Evolutionary conservation across 2,329 filamentous ascomycete species (phyloP), one percentile per base, ranked within the genome.

Genomic region (Juglanconis juglandina): DNA sequence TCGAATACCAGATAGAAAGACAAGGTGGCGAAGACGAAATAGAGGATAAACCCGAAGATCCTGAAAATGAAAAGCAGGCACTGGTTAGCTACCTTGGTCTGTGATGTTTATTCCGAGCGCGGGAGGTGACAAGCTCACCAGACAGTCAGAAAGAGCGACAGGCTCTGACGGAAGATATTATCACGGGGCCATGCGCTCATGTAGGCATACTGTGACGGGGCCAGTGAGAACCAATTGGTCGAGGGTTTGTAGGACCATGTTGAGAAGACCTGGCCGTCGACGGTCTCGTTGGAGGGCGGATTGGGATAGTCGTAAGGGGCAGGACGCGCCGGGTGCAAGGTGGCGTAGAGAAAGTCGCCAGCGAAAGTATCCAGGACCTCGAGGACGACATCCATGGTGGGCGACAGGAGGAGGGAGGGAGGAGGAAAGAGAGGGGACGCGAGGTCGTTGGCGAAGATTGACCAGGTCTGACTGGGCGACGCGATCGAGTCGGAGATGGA

Each of bases 1-100:
- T 97, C 93, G 78, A 96, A 97, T 71, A 97, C 82, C 77, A 96
- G 89, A 70, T 88, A 69, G 77, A 96, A 98, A 14, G 92, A 96
- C 17, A 96, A 80, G 5, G 87, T 82, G 4, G 93, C 90, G 71
- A 91, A 92, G 65, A 91, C 69, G 74, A 94, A 96, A 82, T 97
- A 98, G 59, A 95, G 80, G 51, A 92, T 66, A 39, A 93, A 75
- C 58, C 93, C 94, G 69, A 96, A 96, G 67, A 96, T 73, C 88
- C 93, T 97, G 69, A 24, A 30, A 6, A 4, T 7, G 4, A 11
- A 24, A n/a, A 24, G 41, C 37, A n/a, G 17, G 24, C 14, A 39
- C n/a, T 5, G 32, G 46, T 50, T 11, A 59, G 34, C 41, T 37
- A n/a, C 10, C 30, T 34, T 17, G 39, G 3, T 32, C 39, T 14